These are phyloP conservation scores for Talaromyces sp. DNA, from an alignment of 2,329 filamentous ascomycete species.

Conservation along the genomic window DNA sequence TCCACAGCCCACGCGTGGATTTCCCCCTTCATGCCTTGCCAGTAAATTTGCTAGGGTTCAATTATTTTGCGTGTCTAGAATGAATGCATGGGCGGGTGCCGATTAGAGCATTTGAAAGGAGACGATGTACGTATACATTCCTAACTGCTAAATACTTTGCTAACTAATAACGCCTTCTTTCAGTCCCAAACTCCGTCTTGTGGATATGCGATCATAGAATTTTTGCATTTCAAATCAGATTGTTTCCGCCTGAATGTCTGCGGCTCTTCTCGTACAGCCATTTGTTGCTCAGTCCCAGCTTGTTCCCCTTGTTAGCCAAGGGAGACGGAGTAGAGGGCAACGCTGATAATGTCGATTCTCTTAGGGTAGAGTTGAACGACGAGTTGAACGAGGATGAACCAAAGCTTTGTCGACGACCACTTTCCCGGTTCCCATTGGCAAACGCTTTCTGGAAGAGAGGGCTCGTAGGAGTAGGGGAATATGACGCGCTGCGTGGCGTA, in stretches of 20 bases:
- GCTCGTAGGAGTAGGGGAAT: slow-evolving; percentile 48
- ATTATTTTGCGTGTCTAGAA: not conserved
- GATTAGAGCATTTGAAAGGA: not conserved
- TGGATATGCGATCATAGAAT: not conserved
- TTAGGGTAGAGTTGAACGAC: slow-evolving; percentile 36
- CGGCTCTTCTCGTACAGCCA: slow-evolving; percentile 85
- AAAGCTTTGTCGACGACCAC: slow-evolving; percentile 57
- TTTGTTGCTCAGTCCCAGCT: slow-evolving; percentile 79
- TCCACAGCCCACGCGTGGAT: not conserved
- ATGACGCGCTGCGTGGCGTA: slow-evolving; percentile 38
- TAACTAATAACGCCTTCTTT: not conserved
- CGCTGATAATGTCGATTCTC: slow-evolving; percentile 48
- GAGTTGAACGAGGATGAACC: slow-evolving; percentile 48
- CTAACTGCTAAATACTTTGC: not conserved
- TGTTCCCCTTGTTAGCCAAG: slow-evolving; percentile 59
- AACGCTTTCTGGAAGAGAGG: slow-evolving; percentile 66
- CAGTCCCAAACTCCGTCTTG: slow-evolving; percentile 9
- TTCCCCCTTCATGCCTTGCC: not conserved
- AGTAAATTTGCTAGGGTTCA: not conserved
- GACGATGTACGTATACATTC: not conserved
- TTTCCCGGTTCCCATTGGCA: slow-evolving; percentile 35
- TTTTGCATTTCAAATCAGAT: slow-evolving; percentile 1
- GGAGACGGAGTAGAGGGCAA: slow-evolving; percentile 66
- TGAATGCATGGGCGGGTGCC: not conserved
- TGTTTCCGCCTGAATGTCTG: slow-evolving; percentile 33